A percentile compares a stretch with the other conserved stretches of the same genome.
Evolutionary conservation across 2,329 filamentous ascomycete genomes (phyloP).

Genomic region (Verticillium albo-atrum): DNA sequence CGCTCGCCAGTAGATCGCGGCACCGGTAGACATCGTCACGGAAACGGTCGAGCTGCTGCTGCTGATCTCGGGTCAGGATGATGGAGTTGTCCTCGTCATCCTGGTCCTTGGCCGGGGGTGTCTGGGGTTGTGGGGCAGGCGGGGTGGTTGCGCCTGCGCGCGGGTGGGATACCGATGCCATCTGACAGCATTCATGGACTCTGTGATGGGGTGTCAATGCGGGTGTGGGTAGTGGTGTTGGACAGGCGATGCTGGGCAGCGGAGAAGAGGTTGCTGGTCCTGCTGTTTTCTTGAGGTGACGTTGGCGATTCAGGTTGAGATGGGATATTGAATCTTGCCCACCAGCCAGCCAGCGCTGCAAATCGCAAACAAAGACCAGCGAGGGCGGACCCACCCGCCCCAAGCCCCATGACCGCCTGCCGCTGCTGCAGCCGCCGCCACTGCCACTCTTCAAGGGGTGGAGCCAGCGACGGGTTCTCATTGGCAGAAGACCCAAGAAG

Average conservation of each 20-base stretch:
- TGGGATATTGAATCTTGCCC: background rate
- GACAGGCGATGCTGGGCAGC: background rate
- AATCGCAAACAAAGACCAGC: background rate
- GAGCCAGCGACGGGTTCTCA: too few relatives aligned
- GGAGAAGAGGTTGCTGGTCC: background rate
- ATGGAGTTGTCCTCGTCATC: background rate
- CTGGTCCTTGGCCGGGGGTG: background rate
- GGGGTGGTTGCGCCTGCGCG: background rate
- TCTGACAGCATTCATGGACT: background rate
- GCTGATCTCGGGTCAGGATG: background rate
- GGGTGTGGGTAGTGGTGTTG: background rate
- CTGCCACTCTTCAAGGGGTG: background rate
- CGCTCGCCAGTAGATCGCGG: background rate
- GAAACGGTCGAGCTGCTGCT: background rate
- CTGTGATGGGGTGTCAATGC: background rate
- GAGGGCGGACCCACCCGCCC: background rate
- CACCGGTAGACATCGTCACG: conserved; percentile 3
- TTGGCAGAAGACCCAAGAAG: too few relatives aligned
- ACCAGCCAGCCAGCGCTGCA: background rate
- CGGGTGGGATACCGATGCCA: background rate
- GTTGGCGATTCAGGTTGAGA: background rate
- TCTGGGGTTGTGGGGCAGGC: background rate
- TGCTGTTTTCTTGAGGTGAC: background rate
- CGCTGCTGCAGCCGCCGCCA: background rate
- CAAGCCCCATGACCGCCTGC: too few relatives aligned